A percentile compares a stretch with the other conserved stretches of the same genome.
Conservation (phyloP, 208 protist genomes). For the Crithidia thermophila region DNA sequence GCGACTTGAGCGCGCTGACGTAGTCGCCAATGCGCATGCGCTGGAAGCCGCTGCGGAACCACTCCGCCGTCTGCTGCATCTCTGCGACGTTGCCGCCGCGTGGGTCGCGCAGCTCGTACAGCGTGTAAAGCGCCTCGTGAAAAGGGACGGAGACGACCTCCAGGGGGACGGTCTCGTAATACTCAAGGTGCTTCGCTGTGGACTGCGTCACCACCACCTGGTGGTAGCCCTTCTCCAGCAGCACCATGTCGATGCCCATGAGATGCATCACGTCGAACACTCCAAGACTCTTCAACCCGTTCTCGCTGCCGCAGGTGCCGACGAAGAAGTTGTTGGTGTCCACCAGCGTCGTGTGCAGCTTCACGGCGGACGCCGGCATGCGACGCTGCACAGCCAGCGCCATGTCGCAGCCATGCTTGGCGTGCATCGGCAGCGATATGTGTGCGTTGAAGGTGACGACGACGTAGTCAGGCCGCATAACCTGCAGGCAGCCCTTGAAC, state of each 20-base stretch:
- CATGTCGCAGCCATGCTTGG: slow-evolving; percentile 42
- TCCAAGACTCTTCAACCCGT: slow-evolving; percentile 21
- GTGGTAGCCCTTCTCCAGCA: slow-evolving; percentile 10
- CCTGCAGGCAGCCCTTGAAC: slow-evolving; percentile 52
- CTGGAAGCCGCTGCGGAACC: slow-evolving; percentile 61
- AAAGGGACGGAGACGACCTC: slow-evolving; percentile 29
- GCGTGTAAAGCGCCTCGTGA: slow-evolving; percentile 30
- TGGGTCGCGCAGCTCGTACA: slow-evolving; percentile 48
- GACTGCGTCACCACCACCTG: slow-evolving; percentile 46
- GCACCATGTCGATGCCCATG: slow-evolving; percentile 1
- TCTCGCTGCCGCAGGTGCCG: slow-evolving; percentile 45
- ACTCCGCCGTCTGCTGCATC: slow-evolving; percentile 26
- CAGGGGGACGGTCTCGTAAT: slow-evolving; percentile 42
- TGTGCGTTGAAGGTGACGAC: slow-evolving; percentile 64
- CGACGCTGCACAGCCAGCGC: slow-evolving; percentile 43
- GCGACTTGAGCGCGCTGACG: slow-evolving; percentile 37
- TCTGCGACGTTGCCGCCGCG: background rate
- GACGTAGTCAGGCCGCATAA: slow-evolving; percentile 46
- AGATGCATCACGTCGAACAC: slow-evolving; percentile 32
- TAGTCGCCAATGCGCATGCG: slow-evolving; percentile 52
- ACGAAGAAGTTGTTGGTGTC: slow-evolving; percentile 65
- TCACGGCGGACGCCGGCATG: slow-evolving; percentile 23
- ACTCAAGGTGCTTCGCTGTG: slow-evolving; percentile 40
- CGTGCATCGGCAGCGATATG: slow-evolving; percentile 53
- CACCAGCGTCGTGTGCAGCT: slow-evolving; percentile 35